Percentiles rank a stretch among this genome's conserved stretches.
Evolutionary conservation across 352 stramenopile genomes (phyloP).

Genomic region (Stramenopiles sp.): DNA sequence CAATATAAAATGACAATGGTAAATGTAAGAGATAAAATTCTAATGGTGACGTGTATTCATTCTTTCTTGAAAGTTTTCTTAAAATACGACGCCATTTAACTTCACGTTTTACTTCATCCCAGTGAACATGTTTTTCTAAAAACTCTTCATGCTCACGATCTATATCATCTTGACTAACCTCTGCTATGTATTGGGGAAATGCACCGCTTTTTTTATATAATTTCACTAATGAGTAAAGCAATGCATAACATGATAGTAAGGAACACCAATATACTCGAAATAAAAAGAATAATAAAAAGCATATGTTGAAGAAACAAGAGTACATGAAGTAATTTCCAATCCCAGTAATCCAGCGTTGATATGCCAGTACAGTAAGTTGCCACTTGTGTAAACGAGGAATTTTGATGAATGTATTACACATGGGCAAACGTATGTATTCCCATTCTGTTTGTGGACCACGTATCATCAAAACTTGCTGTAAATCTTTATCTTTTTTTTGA

Average conservation of each 20-base stretch:
- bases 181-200: neutral
- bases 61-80: neutral
- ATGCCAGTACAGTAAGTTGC: neutral
- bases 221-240: neutral
- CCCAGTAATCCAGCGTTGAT: neutral
- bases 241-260: neutral
- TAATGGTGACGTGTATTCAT: neutral
- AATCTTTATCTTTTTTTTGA: slow-evolving; percentile 4
- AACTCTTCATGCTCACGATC: neutral
- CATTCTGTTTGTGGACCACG: neutral
- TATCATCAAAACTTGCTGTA: neutral
- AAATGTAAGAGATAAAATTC: slow-evolving; percentile 3
- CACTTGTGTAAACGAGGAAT: neutral
- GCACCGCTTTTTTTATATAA: neutral
- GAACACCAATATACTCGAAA: neutral
- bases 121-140: neutral
- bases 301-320: slow-evolving; percentile 1
- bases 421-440: neutral
- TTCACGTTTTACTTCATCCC: neutral
- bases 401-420: neutral
- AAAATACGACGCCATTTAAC: neutral
- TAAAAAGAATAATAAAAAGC: neutral
- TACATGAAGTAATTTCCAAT: slow-evolving; percentile 6
- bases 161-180: neutral
- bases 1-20: neutral